Evolutionary conservation across 352 stramenopile genomes (phyloP).

Genomic region (Peronospora tabacina): DNA sequence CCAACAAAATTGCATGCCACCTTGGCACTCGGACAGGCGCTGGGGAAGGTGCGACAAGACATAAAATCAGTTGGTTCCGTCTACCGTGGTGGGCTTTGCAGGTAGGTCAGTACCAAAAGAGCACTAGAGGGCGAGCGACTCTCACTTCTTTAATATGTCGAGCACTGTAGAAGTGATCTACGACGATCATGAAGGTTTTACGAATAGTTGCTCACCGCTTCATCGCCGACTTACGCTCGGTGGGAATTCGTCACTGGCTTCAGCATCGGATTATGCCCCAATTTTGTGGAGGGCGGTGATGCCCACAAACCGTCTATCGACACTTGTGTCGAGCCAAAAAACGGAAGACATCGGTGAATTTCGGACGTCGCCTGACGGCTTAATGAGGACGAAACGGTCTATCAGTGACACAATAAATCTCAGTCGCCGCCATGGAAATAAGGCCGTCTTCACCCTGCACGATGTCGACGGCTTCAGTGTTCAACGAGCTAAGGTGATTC

Average conservation of each 20-base stretch:
- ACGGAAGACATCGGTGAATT: constrained; percentile 10
- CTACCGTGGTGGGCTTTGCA: constrained; percentile 9
- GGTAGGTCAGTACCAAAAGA: constrained; percentile 5
- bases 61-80: constrained; percentile 16
- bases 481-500: constrained; percentile 21
- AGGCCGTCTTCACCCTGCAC: constrained; percentile 18
- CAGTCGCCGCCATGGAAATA: constrained; percentile 1
- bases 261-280: constrained; percentile 11
- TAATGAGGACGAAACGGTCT: constrained; percentile 16
- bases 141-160: constrained; percentile 22
- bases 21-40: constrained; percentile 20
- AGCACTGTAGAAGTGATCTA: constrained; percentile 10
- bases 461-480: constrained; percentile 25
- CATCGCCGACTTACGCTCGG: constrained; percentile 18
- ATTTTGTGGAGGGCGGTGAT: constrained; percentile 26
- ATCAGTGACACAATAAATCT: constrained; percentile 19
- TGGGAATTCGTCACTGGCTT: constrained; percentile 14
- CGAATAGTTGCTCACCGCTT: constrained; percentile 2
- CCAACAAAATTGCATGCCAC: constrained; percentile 15
- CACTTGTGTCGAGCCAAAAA: constrained; percentile 9
- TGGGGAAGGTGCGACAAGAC: constrained; percentile 25
- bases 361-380: constrained; percentile 15
- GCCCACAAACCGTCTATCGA: constrained; percentile 19
- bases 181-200: constrained; percentile 17
- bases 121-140: background rate